Conservation (phyloP, 2,329 filamentous ascomycete genomes). For the Calonectria pauciramosa region DNA sequence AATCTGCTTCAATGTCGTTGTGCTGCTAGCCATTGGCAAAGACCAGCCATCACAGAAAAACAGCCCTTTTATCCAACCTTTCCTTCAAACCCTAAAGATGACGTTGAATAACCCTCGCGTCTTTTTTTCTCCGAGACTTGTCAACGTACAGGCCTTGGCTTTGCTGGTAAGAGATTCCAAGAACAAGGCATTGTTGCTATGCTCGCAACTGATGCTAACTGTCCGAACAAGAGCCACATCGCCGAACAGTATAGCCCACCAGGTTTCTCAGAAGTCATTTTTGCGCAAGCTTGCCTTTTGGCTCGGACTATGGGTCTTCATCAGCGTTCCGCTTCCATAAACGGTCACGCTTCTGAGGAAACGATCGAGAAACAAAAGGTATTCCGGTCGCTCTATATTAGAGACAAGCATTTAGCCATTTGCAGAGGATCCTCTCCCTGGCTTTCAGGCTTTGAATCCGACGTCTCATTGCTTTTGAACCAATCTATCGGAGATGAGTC, state of each 20-base stretch:
- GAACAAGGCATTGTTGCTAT: not conserved
- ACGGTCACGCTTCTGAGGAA: slow-evolving; percentile 21
- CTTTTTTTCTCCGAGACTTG: slow-evolving; percentile 42
- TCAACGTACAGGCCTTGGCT: slow-evolving; percentile 45
- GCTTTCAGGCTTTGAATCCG: slow-evolving; percentile 37
- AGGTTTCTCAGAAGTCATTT: slow-evolving; percentile 41
- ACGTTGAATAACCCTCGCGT: slow-evolving; percentile 44
- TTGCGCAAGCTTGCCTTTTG: slow-evolving; percentile 44
- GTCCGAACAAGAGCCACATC: slow-evolving; percentile 36
- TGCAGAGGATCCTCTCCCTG: slow-evolving; percentile 39
- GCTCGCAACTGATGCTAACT: not conserved
- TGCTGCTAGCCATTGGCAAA: slow-evolving; percentile 42
- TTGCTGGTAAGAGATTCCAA: slow-evolving; percentile 32
- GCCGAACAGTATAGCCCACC: slow-evolving; percentile 45
- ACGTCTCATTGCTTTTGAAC: not conserved
- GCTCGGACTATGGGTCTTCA: slow-evolving; percentile 46
- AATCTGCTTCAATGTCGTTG: slow-evolving; percentile 43
- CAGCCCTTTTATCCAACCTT: slow-evolving; percentile 43
- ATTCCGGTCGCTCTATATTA: slow-evolving; percentile 42
- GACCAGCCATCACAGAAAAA: slow-evolving; percentile 38
- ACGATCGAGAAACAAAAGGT: slow-evolving; percentile 39
- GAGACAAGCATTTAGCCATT: slow-evolving; percentile 42
- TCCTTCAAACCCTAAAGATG: slow-evolving; percentile 43
- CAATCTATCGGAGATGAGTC: slow-evolving; percentile 17
- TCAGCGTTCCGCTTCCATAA: slow-evolving; percentile 32